phyloP scores from a whole-genome alignment of 768 basidiomycete genomes.

The Mrakia frigida region DNA sequence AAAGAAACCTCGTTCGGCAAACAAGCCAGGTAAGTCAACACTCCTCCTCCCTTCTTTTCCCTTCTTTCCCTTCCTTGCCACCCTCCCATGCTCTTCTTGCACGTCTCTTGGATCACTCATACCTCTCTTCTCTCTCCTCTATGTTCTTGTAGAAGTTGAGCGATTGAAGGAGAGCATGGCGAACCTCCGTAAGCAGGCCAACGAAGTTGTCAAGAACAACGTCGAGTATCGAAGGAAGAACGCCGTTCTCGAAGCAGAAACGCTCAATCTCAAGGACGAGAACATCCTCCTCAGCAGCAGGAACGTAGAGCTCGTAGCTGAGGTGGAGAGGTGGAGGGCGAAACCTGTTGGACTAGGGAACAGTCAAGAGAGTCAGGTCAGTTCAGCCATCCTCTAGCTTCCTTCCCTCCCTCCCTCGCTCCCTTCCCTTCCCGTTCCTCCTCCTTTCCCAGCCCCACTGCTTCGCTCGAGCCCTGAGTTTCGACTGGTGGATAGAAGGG shows the following conservation, averaged over 20 bases:
- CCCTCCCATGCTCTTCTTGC: not conserved
- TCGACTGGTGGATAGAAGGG: not conserved
- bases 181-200: not conserved
- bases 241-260: not conserved
- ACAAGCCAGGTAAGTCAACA: not conserved
- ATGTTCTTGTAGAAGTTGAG: not conserved
- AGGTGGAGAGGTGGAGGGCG: constrained; percentile 1
- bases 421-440: not conserved
- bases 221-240: constrained; percentile 13
- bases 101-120: not conserved
- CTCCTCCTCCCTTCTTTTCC: not conserved
- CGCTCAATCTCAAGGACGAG: not conserved
- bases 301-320: constrained; percentile 2
- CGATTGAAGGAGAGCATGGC: not conserved
- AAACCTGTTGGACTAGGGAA: not conserved
- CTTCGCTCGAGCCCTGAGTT: no score
- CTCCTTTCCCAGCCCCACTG: not conserved
- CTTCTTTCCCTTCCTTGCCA: not conserved
- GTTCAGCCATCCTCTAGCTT: constrained; percentile 6
- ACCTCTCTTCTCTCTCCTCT: no score
- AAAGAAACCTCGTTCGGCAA: not conserved
- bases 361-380: not conserved
- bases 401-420: not conserved
- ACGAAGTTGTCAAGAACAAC: constrained; percentile 11
- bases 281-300: constrained; percentile 8